Evolutionary conservation across 148 eudicot genomes (phyloP).

Genomic region (Tetragonia tetragonoides): DNA sequence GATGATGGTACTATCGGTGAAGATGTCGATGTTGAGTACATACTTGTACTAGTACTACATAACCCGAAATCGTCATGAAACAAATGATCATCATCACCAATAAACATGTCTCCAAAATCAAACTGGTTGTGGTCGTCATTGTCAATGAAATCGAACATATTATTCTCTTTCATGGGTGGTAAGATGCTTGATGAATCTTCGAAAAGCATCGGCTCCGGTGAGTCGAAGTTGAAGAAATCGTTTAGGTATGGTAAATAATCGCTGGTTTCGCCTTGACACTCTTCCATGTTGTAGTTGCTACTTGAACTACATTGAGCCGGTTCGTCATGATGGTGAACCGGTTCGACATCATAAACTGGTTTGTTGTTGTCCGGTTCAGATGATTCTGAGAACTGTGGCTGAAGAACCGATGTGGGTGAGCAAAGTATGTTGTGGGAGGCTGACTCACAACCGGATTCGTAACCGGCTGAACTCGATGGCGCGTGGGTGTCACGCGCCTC

Average conservation of each 20-base stretch:
- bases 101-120: slow-evolving; percentile 28
- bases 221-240: slow-evolving; percentile 46
- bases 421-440: slow-evolving; percentile 34
- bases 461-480: slow-evolving; percentile 20
- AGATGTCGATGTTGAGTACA: background rate
- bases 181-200: slow-evolving; percentile 24
- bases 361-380: slow-evolving; percentile 21
- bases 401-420: slow-evolving; percentile 67
- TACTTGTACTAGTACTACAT: background rate
- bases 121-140: slow-evolving; percentile 6
- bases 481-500: slow-evolving; percentile 11
- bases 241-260: slow-evolving; percentile 38
- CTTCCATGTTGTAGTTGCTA: slow-evolving; percentile 17
- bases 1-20: background rate
- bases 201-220: slow-evolving; percentile 38
- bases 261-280: slow-evolving; percentile 35
- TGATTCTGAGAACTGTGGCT: slow-evolving; percentile 9
- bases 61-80: slow-evolving; percentile 22
- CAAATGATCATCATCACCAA: slow-evolving; percentile 21
- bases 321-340: slow-evolving; percentile 7
- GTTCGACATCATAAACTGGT: slow-evolving; percentile 27
- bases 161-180: slow-evolving; percentile 5
- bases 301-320: slow-evolving; percentile 27
- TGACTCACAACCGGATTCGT: slow-evolving; percentile 59
- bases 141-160: background rate